Percentiles rank a stretch among this genome's conserved stretches.
phyloP scores from a whole-genome alignment of 2,329 filamentous ascomycete genomes.

The Paramyrothecium roridum region DNA sequence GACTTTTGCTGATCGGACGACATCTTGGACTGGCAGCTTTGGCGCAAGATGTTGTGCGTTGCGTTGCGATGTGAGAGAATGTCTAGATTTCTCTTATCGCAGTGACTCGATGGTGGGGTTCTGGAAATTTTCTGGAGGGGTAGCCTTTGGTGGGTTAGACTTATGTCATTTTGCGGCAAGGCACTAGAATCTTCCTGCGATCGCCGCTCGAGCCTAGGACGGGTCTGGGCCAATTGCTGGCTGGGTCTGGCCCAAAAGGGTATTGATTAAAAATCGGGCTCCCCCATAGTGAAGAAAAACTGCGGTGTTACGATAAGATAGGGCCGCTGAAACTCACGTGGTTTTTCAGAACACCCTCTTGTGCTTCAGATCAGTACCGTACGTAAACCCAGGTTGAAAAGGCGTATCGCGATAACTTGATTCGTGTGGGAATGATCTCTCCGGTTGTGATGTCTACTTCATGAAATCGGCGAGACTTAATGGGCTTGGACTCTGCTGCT shows the following conservation, averaged over 20 bases:
- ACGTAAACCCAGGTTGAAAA: no score
- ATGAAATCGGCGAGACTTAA: constrained; percentile 57
- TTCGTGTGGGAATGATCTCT: no score
- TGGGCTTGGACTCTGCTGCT: constrained; percentile 36
- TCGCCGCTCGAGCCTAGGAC: background rate
- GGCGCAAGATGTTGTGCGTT: constrained; percentile 13
- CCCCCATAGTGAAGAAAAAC: no score
- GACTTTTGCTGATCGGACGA: constrained; percentile 34
- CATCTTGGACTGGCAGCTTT: constrained; percentile 29
- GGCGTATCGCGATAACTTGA: no score
- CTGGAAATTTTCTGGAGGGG: constrained; percentile 26
- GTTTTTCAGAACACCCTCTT: no score
- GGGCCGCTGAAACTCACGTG: no score
- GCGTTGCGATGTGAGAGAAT: constrained; percentile 4
- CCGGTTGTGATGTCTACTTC: constrained; percentile 22
- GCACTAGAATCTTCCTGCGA: constrained; percentile 3
- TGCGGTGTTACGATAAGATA: no score
- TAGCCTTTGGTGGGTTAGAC: constrained; percentile 1
- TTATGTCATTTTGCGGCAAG: constrained; percentile 24
- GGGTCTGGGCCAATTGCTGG: no score
- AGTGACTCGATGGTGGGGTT: constrained; percentile 21
- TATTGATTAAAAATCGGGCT: no score
- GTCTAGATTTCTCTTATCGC: background rate
- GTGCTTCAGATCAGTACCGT: no score
- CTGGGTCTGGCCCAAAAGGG: no score